Conservation (phyloP, 306 rosid species). For the Vigna trinervia region DNA sequence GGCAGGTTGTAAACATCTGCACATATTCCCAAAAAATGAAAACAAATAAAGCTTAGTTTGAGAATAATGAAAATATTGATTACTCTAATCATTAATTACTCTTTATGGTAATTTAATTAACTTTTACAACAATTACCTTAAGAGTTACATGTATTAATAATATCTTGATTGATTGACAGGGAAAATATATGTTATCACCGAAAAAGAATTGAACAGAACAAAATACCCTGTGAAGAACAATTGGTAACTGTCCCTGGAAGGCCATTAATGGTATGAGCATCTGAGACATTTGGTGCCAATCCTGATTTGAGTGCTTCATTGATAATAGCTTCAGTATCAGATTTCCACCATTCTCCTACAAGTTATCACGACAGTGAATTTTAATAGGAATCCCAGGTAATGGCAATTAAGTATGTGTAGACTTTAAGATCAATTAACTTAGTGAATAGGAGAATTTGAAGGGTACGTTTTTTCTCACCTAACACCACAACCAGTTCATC, state of each 20-base stretch:
- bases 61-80: background rate
- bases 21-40: background rate
- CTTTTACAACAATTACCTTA: too few relatives aligned
- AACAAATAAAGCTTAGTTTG: background rate
- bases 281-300: constrained; percentile 87
- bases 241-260: constrained; percentile 68
- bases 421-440: background rate
- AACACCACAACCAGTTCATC: constrained; percentile 72
- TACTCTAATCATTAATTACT: too few relatives aligned
- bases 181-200: background rate
- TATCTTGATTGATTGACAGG: background rate
- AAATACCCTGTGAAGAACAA: constrained; percentile 69
- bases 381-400: background rate
- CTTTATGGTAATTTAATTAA: background rate
- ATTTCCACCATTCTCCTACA: constrained; percentile 98
- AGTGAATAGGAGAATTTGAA: background rate
- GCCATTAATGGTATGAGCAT: constrained; percentile 91
- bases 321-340: constrained; percentile 83
- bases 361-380: constrained; percentile 1
- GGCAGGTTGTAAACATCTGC: constrained; percentile 65
- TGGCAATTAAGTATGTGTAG: background rate
- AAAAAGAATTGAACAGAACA: background rate
- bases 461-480: constrained; percentile 53
- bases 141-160: too few relatives aligned
- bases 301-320: constrained; percentile 86